These are phyloP conservation scores for Neurospora sp. DNA, from an alignment of 495 filamentous ascomycete species.

Conservation along the genomic window DNA sequence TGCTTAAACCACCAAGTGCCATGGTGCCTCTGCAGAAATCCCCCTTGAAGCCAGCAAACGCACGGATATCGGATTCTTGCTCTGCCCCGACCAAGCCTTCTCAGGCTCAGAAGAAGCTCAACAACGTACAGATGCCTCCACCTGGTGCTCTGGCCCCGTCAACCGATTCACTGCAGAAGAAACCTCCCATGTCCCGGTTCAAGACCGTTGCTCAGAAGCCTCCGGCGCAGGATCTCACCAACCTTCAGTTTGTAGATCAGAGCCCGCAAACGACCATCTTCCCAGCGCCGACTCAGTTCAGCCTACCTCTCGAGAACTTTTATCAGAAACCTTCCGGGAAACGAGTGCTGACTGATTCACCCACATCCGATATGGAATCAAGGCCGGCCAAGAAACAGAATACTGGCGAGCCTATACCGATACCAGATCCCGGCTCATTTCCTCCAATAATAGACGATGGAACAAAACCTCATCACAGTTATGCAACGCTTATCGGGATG, in stretches of 20 bases:
- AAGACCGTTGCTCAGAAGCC: constrained; percentile 54
- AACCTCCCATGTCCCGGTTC: constrained; percentile 50
- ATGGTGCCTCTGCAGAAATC: constrained; percentile 39
- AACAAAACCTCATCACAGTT: constrained; percentile 80
- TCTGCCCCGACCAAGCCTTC: constrained; percentile 34
- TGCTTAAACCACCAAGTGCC: constrained; percentile 46
- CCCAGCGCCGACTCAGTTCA: constrained; percentile 38
- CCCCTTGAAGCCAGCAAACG: constrained; percentile 38
- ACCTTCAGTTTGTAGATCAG: constrained; percentile 48
- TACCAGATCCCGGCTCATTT: constrained; percentile 69
- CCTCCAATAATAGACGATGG: constrained; percentile 78
- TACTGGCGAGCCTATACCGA: constrained; percentile 47
- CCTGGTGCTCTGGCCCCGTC: constrained; percentile 52
- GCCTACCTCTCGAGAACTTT: constrained; percentile 42
- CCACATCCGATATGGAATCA: constrained; percentile 54
- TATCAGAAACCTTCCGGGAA: constrained; percentile 54
- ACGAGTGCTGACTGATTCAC: constrained; percentile 61
- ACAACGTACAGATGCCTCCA: constrained; percentile 60
- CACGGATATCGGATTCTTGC: constrained; percentile 28
- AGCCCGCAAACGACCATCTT: constrained; percentile 45
- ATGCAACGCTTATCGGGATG: constrained; percentile 95
- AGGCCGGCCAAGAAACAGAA: constrained; percentile 52
- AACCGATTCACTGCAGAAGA: constrained; percentile 85
- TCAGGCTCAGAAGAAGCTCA: constrained; percentile 39
- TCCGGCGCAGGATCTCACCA: constrained; percentile 48